Percentiles rank a stretch among this genome's conserved stretches.
These are phyloP conservation scores for Endothia cerciana DNA, from an alignment of 2,329 filamentous ascomycete species.

Conservation along the genomic window DNA sequence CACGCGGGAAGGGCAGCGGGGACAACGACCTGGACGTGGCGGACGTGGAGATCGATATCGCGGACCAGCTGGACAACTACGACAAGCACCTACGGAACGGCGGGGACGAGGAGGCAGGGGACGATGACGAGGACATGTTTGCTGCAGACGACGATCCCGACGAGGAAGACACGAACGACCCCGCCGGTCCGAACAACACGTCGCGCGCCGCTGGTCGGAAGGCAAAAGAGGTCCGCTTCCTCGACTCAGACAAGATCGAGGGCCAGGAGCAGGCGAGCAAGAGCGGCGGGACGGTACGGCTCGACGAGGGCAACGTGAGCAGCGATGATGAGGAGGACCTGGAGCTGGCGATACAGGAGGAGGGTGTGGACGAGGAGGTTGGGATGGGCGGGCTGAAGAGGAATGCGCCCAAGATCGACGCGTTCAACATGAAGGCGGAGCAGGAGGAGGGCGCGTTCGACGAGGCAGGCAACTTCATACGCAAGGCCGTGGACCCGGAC, in stretches of 20 bases:
- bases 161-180: constrained; percentile 24
- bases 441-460: constrained; percentile 94
- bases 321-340: constrained; percentile 70
- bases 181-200: constrained; percentile 32
- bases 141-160: constrained; percentile 54
- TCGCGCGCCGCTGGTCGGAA: constrained; percentile 55
- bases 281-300: constrained; percentile 71
- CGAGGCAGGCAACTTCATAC: constrained; percentile 85
- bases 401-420: constrained; percentile 91
- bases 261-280: constrained; percentile 78
- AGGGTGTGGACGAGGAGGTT: constrained; percentile 83
- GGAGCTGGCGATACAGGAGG: constrained; percentile 75
- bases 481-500: constrained; percentile 87
- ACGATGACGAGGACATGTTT: constrained; percentile 85
- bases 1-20: constrained; percentile 40
- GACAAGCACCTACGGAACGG: constrained; percentile 46
- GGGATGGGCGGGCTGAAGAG: constrained; percentile 89
- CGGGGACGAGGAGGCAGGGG: constrained; percentile 47
- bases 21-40: constrained; percentile 34
- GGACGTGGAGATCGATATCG: constrained; percentile 54
- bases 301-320: constrained; percentile 53
- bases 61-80: constrained; percentile 60
- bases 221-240: constrained; percentile 64
- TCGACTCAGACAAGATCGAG: constrained; percentile 68
- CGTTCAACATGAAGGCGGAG: constrained; percentile 91